phyloP scores from a whole-genome alignment of 169 alveolate species.

The Cryptosporidium ubiquitum region DNA sequence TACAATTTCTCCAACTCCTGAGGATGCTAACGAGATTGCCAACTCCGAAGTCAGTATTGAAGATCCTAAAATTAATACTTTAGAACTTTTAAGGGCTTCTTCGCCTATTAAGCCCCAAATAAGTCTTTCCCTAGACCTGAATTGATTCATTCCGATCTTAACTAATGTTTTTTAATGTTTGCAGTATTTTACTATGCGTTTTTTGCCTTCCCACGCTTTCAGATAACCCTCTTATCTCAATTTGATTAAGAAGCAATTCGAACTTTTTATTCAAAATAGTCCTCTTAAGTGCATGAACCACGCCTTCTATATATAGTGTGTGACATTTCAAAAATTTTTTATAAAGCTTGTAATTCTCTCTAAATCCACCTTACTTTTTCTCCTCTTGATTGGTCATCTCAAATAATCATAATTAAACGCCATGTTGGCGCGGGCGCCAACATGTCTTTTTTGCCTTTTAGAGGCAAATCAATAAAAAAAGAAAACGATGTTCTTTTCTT shows the following conservation, averaged over 20 bases:
- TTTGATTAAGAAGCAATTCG: too few relatives aligned
- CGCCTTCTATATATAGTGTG: neutral
- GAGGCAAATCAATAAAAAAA: neutral
- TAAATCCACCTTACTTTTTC: neutral
- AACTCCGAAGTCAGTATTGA: slow-evolving; percentile 36
- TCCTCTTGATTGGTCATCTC: neutral
- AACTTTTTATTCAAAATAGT: too few relatives aligned
- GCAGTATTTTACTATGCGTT: neutral
- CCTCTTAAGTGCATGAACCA: neutral
- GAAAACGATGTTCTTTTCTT: neutral
- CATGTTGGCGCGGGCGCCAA: slow-evolving; percentile 17
- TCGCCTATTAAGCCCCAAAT: slow-evolving; percentile 47
- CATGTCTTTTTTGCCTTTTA: slow-evolving; percentile 21
- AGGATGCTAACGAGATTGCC: slow-evolving; percentile 4
- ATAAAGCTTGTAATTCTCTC: neutral
- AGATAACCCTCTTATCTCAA: neutral
- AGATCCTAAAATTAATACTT: slow-evolving; percentile 29
- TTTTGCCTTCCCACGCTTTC: neutral
- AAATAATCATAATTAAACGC: neutral
- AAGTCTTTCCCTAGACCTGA: slow-evolving; percentile 39
- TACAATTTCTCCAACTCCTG: slow-evolving; percentile 14
- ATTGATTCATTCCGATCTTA: neutral
- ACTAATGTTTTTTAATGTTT: neutral
- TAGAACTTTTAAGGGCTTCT: neutral
- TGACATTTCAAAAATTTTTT: neutral